Conservation (phyloP, 208 protist genomes). For the Endotrypanum monterogeii region DNA sequence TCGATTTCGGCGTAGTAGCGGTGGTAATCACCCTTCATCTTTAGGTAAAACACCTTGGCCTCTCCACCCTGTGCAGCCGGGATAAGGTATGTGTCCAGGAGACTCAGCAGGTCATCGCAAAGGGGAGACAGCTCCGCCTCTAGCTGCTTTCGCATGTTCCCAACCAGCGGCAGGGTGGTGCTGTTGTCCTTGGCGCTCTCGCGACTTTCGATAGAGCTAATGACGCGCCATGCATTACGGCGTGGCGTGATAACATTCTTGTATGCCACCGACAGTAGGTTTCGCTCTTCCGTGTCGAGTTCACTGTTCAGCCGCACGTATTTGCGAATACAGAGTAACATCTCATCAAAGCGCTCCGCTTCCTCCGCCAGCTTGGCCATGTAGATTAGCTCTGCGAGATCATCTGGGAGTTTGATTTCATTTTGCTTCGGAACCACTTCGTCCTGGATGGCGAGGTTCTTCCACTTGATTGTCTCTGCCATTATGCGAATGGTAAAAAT, state of each 20-base stretch:
- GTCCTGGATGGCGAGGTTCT: constrained; percentile 67
- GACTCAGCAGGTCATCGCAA: constrained; percentile 96
- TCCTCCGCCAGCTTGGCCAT: constrained; percentile 98
- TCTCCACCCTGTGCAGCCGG: constrained; percentile 90
- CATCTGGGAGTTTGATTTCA: constrained; percentile 82
- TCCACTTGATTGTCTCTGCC: constrained; percentile 84
- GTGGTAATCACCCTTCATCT: constrained; percentile 97
- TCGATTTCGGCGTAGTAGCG: constrained; percentile 99
- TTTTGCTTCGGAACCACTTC: constrained; percentile 82
- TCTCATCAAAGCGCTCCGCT: constrained; percentile 98
- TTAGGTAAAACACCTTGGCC: constrained; percentile 95
- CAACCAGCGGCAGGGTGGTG: constrained; percentile 91
- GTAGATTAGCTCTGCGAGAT: constrained; percentile 91
- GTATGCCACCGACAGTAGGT: constrained; percentile 99
- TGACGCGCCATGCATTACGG: constrained; percentile 98
- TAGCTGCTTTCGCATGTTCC: constrained; percentile 95
- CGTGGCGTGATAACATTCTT: constrained; percentile 99
- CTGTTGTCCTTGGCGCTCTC: constrained; percentile 92
- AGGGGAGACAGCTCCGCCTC: constrained; percentile 98
- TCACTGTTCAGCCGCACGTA: constrained; percentile 96
- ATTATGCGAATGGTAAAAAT: constrained; percentile 41
- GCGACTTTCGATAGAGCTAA: constrained; percentile 97
- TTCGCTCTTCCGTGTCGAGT: constrained; percentile 99
- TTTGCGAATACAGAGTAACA: constrained; percentile 98
- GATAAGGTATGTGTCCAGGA: constrained; percentile 98